Evolutionary conservation across 2,329 filamentous ascomycete genomes (phyloP), one percentile per base, ranked within the genome.

Genomic region (Hyphodiscus sp.): DNA sequence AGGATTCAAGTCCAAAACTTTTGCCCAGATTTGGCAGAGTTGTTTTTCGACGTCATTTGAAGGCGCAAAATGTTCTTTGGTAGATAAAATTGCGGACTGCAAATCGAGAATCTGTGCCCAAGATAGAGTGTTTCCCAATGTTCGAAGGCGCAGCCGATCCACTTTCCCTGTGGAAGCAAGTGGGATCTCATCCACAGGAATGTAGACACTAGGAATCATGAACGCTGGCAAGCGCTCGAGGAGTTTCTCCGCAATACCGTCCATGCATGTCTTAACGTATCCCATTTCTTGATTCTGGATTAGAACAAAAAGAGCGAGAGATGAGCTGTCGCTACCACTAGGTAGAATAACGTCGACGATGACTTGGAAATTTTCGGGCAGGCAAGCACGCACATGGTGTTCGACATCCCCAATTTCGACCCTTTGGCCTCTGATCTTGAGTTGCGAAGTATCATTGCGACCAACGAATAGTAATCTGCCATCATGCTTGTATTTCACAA

Each of bases 401-500:
- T 58, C 56, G 43, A 86, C 83, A 65, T 86, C 82, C 18, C 76
- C 78, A 56, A 84, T 78, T 60, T 86, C 82, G 8, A 86, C 72
- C 44, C 82, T 72, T 62, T 85, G 82, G 0, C 82, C 82, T 41
- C 82, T 75, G 20, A 85, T 70, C 64, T 86, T 86, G 54, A 84
- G 76, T 66, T 85, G 82, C 26, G 83, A 80, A 23, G 83, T 79
- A 61, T 86, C 82, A 45, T 77, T 76, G 20, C 82, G 76, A 8
- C 82, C 82, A 43, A 83, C 67, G 64, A 85, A 85, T 30, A 80
- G 76, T 57, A 85, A 81, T 18, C 75, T 77, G 9, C 73, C 74
- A 61, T 85, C 77, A 49, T 79, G 70, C 26, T 83, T 66, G 44
- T 83, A 71, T 41, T 82, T 73, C 9, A 84, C 82, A 1, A 85